Evolutionary conservation across 2,329 filamentous ascomycete species (phyloP), one percentile per base, ranked within the genome.

Genomic region (Didymella arachidicola): DNA sequence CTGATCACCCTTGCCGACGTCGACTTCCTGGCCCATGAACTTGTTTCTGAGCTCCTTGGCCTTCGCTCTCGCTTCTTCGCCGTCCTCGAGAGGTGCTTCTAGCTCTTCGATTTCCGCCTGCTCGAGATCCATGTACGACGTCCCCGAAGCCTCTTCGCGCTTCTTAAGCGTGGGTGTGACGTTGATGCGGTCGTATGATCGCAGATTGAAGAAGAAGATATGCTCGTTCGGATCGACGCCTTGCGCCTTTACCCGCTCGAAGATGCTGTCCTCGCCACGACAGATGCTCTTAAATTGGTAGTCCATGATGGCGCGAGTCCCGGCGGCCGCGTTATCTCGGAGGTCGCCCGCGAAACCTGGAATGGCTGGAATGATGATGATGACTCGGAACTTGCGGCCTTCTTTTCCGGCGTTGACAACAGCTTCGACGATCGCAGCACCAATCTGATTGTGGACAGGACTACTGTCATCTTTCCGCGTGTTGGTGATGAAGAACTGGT

Each of bases 241-340:
- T 62, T 90, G 82, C 7, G 85, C 86, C 57, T 83, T 82, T 58
- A 97, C 87, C 72, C 90, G 89, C 38, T 86, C 92, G 68, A 90
- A 95, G 51, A 99, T 98, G 4, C 92, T 97, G 73, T 98, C 83
- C 63, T 96, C 89, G 6, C 95, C 95, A 43, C 95, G 89, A 71
- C 90, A 92, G 65, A 99, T 96, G 0, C 92, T 96, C 78, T 96
- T 96, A 82, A 95, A 99, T 74, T 98, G 95, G 72, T 97, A 98
- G 74, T 98, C 93, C 92, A 99, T 98, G 70, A 98, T 99, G 11
- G 93, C 94, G 47, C 78, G 67, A 0, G 94, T 98, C 10, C 94
- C 94, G 1, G 87, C 86, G 0, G 94, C 94, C 19, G 90, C 92
- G 67, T 91, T 88, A 12, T 93, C 87, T 56, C 93, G 83, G 29